These are phyloP conservation scores for Backusella westeae DNA, from an alignment of 192 early-diverging fungal genomes.

Conservation along the genomic window DNA sequence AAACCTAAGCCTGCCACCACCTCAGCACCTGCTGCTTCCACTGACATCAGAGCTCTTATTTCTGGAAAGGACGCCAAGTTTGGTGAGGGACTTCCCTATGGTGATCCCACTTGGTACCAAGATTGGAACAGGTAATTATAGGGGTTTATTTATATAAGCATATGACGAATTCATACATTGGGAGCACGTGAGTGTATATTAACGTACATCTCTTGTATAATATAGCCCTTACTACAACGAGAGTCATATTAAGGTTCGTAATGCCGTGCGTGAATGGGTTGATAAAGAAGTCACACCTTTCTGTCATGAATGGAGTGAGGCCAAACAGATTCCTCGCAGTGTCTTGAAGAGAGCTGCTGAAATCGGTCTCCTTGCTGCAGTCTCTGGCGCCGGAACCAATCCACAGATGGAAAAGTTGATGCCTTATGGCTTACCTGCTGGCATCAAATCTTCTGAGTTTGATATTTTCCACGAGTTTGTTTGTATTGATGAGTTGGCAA, in stretches of 20 bases:
- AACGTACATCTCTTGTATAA: neutral
- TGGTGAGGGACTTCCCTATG: slow-evolving; percentile 72
- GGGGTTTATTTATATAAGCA: neutral
- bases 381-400: slow-evolving; percentile 52
- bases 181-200: neutral
- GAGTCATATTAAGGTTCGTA: slow-evolving; percentile 61
- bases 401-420: slow-evolving; percentile 23
- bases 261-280: slow-evolving; percentile 63
- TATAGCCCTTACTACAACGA: slow-evolving; percentile 79
- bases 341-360: slow-evolving; percentile 68
- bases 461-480: slow-evolving; percentile 78
- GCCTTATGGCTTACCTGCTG: slow-evolving; percentile 43
- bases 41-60: neutral
- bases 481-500: slow-evolving; percentile 74
- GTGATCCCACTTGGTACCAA: slow-evolving; percentile 74
- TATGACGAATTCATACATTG: neutral
- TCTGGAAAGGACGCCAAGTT: slow-evolving; percentile 53
- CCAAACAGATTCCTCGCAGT: slow-evolving; percentile 66
- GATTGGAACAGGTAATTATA: slow-evolving; percentile 41
- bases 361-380: slow-evolving; percentile 63
- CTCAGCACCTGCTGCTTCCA: neutral
- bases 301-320: slow-evolving; percentile 78
- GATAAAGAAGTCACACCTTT: slow-evolving; percentile 79
- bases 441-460: slow-evolving; percentile 53
- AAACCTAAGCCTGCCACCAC: neutral